These are phyloP conservation scores for Melastoma candidum DNA, from an alignment of 441 rosid species.

Conservation along the genomic window DNA sequence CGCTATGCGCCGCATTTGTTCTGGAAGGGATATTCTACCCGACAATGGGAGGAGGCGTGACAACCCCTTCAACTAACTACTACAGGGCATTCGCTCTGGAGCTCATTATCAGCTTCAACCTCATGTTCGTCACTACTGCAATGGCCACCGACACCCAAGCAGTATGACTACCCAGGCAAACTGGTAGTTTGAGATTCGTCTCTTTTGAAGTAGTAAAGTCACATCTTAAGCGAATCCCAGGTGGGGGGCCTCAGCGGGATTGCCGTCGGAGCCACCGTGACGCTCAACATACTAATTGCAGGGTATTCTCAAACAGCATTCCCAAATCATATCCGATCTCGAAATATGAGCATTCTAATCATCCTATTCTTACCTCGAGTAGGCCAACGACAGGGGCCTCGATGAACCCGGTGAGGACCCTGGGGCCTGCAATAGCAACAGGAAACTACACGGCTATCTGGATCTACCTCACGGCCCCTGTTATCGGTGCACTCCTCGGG, in stretches of 20 bases:
- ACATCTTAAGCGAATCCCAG: constrained; percentile 23
- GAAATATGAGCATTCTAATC: not conserved
- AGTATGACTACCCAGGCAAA: constrained; percentile 22
- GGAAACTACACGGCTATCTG: constrained; percentile 72
- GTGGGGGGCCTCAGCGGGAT: constrained; percentile 90
- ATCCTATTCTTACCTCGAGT: constrained; percentile 2
- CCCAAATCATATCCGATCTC: not conserved
- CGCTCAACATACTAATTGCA: constrained; percentile 83
- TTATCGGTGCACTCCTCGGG: constrained; percentile 67
- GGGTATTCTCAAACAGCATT: constrained; percentile 31
- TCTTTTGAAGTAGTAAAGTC: not conserved
- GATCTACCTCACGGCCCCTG: constrained; percentile 76
- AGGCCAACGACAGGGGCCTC: constrained; percentile 79
- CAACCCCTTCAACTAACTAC: constrained; percentile 38
- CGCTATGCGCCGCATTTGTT: constrained; percentile 64
- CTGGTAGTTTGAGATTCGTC: not conserved
- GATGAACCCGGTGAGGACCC: constrained; percentile 80
- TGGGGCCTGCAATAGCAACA: constrained; percentile 79
- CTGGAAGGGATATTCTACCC: constrained; percentile 61
- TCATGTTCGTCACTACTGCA: constrained; percentile 68
- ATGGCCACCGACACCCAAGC: constrained; percentile 75
- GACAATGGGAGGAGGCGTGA: constrained; percentile 71
- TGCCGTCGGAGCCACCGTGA: constrained; percentile 91
- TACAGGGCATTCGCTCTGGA: constrained; percentile 57
- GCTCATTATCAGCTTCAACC: constrained; percentile 56